Evolutionary conservation across 176 grass and related monocot genomes (phyloP).

Genomic region (Alopecurus myosuroides): DNA sequence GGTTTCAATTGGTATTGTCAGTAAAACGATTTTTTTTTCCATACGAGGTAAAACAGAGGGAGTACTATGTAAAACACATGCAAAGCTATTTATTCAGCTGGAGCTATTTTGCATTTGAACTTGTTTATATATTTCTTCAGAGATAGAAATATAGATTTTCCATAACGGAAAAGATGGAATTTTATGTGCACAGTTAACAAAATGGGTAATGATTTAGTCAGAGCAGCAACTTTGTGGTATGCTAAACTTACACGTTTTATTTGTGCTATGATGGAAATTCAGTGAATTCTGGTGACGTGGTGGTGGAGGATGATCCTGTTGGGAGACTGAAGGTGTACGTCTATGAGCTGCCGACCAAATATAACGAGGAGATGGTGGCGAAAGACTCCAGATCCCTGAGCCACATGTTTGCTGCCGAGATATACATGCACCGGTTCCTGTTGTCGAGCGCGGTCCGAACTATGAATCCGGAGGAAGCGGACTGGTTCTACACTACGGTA

Average conservation of each 20-base stretch:
- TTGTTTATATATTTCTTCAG: too few relatives aligned
- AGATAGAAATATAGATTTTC: too few relatives aligned
- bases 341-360: constrained; percentile 59
- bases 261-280: not conserved
- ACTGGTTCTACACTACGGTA: constrained; percentile 69
- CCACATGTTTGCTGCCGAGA: constrained; percentile 75
- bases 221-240: not conserved
- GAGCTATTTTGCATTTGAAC: too few relatives aligned
- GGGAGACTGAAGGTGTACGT: constrained; percentile 70
- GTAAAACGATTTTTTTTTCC: too few relatives aligned
- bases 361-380: constrained; percentile 63
- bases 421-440: constrained; percentile 71
- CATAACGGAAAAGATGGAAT: not conserved
- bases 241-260: not conserved
- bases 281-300: constrained; percentile 63
- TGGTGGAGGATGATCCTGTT: constrained; percentile 63
- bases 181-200: not conserved
- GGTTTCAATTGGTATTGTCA: too few relatives aligned
- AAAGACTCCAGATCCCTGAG: constrained; percentile 64
- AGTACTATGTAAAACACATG: too few relatives aligned
- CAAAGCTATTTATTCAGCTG: too few relatives aligned
- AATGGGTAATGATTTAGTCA: too few relatives aligned
- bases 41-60: too few relatives aligned
- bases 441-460: constrained; percentile 48
- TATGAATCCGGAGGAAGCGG: constrained; percentile 59